Conservation (phyloP, 768 basidiomycete genomes). For the Agrocybe pediades region DNA sequence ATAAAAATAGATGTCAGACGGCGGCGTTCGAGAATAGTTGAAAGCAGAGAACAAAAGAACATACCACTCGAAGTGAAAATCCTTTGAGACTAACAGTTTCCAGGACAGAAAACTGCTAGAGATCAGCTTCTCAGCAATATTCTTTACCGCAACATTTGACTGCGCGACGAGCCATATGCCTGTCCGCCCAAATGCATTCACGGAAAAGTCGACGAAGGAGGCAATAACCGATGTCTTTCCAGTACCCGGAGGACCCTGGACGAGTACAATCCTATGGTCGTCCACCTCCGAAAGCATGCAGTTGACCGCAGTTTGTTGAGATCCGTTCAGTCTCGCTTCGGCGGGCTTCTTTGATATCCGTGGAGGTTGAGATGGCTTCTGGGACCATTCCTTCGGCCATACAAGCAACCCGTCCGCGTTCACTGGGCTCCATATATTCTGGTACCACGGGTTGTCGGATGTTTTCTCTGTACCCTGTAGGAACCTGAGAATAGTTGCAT, state of each 20-base stretch:
- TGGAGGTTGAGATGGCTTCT: background rate
- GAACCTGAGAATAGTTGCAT: conserved; percentile 39
- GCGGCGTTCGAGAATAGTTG: conserved; percentile 4
- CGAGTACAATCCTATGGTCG: conserved; percentile 38
- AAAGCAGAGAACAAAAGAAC: conserved; percentile 8
- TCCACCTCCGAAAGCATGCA: conserved; percentile 43
- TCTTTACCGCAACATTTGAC: conserved; percentile 87
- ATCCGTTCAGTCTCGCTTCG: conserved; percentile 36
- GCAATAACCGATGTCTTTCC: conserved; percentile 79
- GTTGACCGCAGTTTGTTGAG: conserved; percentile 50
- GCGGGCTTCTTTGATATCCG: background rate
- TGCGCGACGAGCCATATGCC: conserved; percentile 85
- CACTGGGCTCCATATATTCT: conserved; percentile 48
- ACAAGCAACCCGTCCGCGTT: conserved; percentile 23
- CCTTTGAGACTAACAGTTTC: conserved; percentile 68
- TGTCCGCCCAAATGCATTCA: conserved; percentile 30
- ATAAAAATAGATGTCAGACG: background rate
- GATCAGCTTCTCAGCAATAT: conserved; percentile 82
- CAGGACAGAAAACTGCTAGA: conserved; percentile 54
- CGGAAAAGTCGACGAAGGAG: conserved; percentile 53
- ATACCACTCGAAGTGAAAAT: conserved; percentile 71
- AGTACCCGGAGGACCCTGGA: conserved; percentile 67
- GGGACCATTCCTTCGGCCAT: conserved; percentile 44
- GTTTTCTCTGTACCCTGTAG: conserved; percentile 41
- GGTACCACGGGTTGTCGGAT: conserved; percentile 46